Evolutionary conservation across 2,329 filamentous ascomycete genomes (phyloP), one percentile per base, ranked within the genome.

Genomic region (Aspergillus clavatus): DNA sequence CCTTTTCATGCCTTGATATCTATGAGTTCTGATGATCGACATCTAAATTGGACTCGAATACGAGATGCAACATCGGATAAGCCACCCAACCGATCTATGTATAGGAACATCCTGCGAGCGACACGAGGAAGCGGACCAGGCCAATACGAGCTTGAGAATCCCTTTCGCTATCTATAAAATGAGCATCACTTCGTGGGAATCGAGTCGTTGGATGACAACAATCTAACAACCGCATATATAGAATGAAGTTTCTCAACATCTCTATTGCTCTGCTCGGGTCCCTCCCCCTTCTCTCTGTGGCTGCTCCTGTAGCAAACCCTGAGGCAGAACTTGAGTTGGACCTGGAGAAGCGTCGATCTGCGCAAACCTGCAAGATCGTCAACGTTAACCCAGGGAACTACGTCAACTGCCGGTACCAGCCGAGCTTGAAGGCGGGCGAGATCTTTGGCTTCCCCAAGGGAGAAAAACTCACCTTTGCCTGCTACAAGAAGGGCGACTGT

Each of bases 281-380:
- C 2, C 31, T 35, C 31, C 31, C 31, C 8, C 18, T 35, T 11
- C 31, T 35, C 8, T 16, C 18, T 5, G 16, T 10, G 5, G 31
- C 31, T 12, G 31, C 31, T 16, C 31, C 31, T 1, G 31, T n/a
- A 14, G 29, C 29, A 4, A 16, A 35, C 8, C 31, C 31, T 3
- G 31, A 35, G 12, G 16, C 31, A 2, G 31, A 35, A 5, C 14
- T 10, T 5, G 31, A 35, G 8, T 4, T 35, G 18, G 29, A 19
- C 16, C 31, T 35, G 2, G 31, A 35, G 18, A 35, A 35, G 31
- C n/a, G 31, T 6, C 3, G 10, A 11, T 46, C 46, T 16, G 46
- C 46, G 33, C 43, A 40, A 29, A 46, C 33, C 31, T 48, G 46
- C 43, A 46, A 43, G 38, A 48, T 48, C 27, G 26, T 48, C 28